These are phyloP conservation scores for Cercospora beticola DNA, from an alignment of 2,329 filamentous ascomycete species.

Conservation along the genomic window DNA sequence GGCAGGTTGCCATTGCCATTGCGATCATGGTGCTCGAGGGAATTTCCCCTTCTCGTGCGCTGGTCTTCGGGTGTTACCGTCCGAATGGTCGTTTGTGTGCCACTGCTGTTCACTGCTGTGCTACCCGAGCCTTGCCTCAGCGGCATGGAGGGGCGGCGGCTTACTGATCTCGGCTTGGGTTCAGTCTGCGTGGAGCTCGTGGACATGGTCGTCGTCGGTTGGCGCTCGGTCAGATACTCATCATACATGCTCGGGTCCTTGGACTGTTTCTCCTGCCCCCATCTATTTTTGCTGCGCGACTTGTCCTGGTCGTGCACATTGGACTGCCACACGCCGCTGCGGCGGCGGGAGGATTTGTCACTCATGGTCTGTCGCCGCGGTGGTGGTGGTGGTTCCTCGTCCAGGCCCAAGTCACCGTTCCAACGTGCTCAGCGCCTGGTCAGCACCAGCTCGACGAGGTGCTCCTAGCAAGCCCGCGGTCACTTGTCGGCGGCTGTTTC, in stretches of 20 bases:
- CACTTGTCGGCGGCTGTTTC: neutral
- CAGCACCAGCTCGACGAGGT: neutral
- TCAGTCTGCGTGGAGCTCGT: constrained; percentile 13
- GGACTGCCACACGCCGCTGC: constrained; percentile 26
- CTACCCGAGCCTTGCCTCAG: constrained; percentile 23
- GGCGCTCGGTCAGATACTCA: constrained; percentile 33
- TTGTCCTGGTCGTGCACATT: constrained; percentile 13
- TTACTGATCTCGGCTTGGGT: constrained; percentile 6
- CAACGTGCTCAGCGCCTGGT: neutral
- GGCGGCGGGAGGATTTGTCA: constrained; percentile 22
- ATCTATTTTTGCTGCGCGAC: constrained; percentile 18
- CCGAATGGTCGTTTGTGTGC: constrained; percentile 51
- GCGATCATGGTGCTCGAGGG: constrained; percentile 6
- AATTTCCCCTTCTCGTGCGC: constrained; percentile 16
- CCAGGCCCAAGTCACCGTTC: neutral
- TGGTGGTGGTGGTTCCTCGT: neutral
- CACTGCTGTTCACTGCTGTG: constrained; percentile 25
- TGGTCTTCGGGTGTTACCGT: constrained; percentile 63
- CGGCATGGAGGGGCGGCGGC: constrained; percentile 25
- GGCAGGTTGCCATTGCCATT: constrained; percentile 20
- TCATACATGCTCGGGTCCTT: constrained; percentile 37
- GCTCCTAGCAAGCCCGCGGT: neutral
- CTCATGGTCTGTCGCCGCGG: constrained; percentile 14
- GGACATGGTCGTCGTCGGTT: constrained; percentile 9
- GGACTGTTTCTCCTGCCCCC: constrained; percentile 26